Conservation (phyloP, 1,139 yeast genomes). For the Pichia sp. region DNA sequence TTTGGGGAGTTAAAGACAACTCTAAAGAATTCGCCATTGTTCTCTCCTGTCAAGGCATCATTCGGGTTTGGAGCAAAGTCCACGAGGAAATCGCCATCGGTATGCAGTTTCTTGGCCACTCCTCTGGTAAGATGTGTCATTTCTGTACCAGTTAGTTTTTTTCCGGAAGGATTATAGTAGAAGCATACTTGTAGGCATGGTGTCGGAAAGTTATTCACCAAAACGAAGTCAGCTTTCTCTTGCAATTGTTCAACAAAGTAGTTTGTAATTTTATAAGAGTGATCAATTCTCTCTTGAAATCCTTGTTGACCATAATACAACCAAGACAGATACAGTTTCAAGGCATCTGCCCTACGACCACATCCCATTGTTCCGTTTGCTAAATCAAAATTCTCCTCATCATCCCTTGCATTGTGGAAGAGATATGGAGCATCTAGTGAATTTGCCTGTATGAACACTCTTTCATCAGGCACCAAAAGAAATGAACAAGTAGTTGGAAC, state of each 20-base stretch:
- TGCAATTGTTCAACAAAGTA: slow-evolving; percentile 47
- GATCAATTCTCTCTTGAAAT: slow-evolving; percentile 57
- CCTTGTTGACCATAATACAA: slow-evolving; percentile 62
- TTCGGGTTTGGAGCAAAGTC: slow-evolving; percentile 78
- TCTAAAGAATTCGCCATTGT: slow-evolving; percentile 72
- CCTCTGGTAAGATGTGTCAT: slow-evolving; percentile 56
- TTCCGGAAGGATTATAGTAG: slow-evolving; percentile 48
- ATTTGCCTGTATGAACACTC: slow-evolving; percentile 62
- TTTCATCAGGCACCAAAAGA: slow-evolving; percentile 61
- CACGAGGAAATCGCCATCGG: slow-evolving; percentile 57
- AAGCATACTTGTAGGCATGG: slow-evolving; percentile 84
- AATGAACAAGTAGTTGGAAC: slow-evolving; percentile 85
- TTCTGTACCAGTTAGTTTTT: slow-evolving; percentile 24
- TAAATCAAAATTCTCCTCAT: slow-evolving; percentile 60
- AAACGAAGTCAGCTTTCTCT: slow-evolving; percentile 35
- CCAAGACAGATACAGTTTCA: slow-evolving; percentile 79
- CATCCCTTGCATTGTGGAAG: slow-evolving; percentile 53
- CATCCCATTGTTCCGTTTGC: slow-evolving; percentile 95
- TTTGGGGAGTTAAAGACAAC: slow-evolving; percentile 78
- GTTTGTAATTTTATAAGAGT: slow-evolving; percentile 58
- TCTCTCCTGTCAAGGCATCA: slow-evolving; percentile 29
- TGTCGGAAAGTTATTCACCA: slow-evolving; percentile 53
- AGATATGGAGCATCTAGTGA: slow-evolving; percentile 75
- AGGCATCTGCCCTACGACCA: slow-evolving; percentile 78
- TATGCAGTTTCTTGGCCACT: slow-evolving; percentile 58